phyloP scores from a whole-genome alignment of 768 basidiomycete genomes.

The Lentinula aciculospora region DNA sequence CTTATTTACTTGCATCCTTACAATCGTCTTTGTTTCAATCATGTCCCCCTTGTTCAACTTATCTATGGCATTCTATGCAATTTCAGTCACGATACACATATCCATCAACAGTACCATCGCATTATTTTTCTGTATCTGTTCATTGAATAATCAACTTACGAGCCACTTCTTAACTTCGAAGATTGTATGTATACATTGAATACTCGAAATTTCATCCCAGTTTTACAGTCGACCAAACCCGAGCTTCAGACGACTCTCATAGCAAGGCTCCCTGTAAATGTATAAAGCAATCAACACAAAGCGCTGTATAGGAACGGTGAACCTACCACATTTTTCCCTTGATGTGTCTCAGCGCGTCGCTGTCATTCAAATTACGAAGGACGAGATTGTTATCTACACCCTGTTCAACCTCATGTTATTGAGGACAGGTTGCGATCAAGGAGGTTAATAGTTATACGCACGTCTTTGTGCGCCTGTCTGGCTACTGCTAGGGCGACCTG shows the following conservation, averaged over 20 bases:
- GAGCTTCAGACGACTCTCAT: background rate
- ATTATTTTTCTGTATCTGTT: too few species aligned
- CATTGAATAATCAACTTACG: too few species aligned
- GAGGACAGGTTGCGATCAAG: background rate
- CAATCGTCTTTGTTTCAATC: too few species aligned
- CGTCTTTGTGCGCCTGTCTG: slow-evolving; percentile 58
- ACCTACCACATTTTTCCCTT: slow-evolving; percentile 47
- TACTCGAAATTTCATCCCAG: background rate
- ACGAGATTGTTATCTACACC: slow-evolving; percentile 39
- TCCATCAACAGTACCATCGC: too few species aligned
- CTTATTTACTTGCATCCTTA: too few species aligned
- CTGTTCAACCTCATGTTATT: slow-evolving; percentile 18
- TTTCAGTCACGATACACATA: too few species aligned
- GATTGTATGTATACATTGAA: too few species aligned
- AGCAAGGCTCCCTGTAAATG: slow-evolving; percentile 5
- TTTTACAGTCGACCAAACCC: background rate
- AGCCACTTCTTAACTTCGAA: too few species aligned
- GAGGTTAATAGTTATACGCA: slow-evolving; percentile 26
- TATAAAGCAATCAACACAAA: background rate
- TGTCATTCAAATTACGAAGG: slow-evolving; percentile 43
- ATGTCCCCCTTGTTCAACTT: too few species aligned
- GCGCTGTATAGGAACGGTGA: background rate
- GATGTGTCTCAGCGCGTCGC: slow-evolving; percentile 42
- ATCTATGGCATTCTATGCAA: too few species aligned
- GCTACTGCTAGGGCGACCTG: slow-evolving; percentile 58